A percentile compares a stretch with the other conserved stretches of the same genome.
phyloP scores from a whole-genome alignment of 2,329 filamentous ascomycete species.

The Paecilomyces variotii region DNA sequence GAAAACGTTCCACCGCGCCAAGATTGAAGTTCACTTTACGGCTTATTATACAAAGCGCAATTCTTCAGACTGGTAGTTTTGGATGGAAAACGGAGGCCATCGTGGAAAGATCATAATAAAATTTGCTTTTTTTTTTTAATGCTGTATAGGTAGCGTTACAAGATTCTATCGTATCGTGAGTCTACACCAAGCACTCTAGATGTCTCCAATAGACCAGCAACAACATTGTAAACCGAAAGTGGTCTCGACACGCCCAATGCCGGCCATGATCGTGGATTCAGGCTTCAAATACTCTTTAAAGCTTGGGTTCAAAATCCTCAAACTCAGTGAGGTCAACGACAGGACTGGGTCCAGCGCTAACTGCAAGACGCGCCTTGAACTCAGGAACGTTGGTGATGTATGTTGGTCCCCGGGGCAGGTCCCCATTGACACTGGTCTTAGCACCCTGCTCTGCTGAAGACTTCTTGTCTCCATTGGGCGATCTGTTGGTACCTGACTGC shows the following conservation, averaged over 20 bases:
- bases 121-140: neutral
- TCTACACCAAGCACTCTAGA: neutral
- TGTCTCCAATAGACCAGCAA: neutral
- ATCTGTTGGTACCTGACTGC: conserved; percentile 34
- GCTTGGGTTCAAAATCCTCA: conserved; percentile 75
- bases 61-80: neutral
- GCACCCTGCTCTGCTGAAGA: conserved; percentile 19
- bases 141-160: neutral
- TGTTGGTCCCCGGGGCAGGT: conserved; percentile 36
- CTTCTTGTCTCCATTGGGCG: conserved; percentile 29
- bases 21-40: neutral
- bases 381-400: conserved; percentile 70
- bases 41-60: neutral
- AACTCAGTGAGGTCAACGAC: conserved; percentile 73
- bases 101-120: neutral
- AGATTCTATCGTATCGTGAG: neutral
- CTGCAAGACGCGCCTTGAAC: conserved; percentile 68
- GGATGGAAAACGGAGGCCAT: neutral
- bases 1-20: conserved; percentile 22
- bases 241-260: neutral
- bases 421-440: conserved; percentile 15
- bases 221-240: neutral
- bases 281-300: conserved; percentile 42
- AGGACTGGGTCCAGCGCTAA: conserved; percentile 64
- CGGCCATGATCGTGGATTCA: neutral